phyloP scores from a whole-genome alignment of 805 yeast genomes.

The Kuraishia floccosa region DNA sequence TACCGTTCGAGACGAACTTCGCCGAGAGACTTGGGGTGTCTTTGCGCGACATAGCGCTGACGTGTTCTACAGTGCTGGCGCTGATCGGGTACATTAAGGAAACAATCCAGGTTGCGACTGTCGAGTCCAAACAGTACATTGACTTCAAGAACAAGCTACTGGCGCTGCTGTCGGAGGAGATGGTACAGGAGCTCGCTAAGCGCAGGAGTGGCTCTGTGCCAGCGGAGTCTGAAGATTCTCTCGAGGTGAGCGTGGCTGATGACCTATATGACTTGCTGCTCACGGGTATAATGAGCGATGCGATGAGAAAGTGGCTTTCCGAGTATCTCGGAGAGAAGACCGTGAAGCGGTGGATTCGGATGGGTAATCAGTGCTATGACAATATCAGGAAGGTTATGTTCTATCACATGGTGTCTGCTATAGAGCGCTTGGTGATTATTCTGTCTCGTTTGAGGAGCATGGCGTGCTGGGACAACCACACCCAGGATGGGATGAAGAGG shows the following conservation, averaged over 20 bases:
- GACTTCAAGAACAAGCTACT: conserved; percentile 24
- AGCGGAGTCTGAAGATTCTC: conserved; percentile 1
- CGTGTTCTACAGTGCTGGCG: conserved; percentile 23
- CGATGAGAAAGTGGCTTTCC: conserved; percentile 45
- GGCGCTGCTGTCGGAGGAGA: conserved; percentile 23
- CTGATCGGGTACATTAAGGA: conserved; percentile 21
- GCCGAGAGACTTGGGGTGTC: conserved; percentile 14
- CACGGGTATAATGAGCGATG: conserved; percentile 41
- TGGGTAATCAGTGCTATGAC: conserved; percentile 41
- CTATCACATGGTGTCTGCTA: conserved; percentile 38
- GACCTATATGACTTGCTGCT: conserved; percentile 35
- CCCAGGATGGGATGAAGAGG: conserved; percentile 7
- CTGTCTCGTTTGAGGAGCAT: conserved; percentile 29
- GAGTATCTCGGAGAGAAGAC: conserved; percentile 63
- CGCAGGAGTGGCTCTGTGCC: conserved; percentile 7
- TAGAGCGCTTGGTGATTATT: conserved; percentile 41
- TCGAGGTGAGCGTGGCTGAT: conserved; percentile 18
- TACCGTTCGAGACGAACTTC: conserved; percentile 14
- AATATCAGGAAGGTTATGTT: conserved; percentile 32
- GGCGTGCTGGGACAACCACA: conserved; percentile 21
- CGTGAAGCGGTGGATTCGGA: conserved; percentile 37
- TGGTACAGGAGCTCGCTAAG: conserved; percentile 9
- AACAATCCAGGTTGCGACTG: conserved; percentile 13
- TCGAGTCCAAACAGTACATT: conserved; percentile 21
- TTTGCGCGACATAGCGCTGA: conserved; percentile 19